Evolutionary conservation across 441 rosid species (phyloP), one percentile per base, ranked within the genome.

Genomic region (Sinapis alba): DNA sequence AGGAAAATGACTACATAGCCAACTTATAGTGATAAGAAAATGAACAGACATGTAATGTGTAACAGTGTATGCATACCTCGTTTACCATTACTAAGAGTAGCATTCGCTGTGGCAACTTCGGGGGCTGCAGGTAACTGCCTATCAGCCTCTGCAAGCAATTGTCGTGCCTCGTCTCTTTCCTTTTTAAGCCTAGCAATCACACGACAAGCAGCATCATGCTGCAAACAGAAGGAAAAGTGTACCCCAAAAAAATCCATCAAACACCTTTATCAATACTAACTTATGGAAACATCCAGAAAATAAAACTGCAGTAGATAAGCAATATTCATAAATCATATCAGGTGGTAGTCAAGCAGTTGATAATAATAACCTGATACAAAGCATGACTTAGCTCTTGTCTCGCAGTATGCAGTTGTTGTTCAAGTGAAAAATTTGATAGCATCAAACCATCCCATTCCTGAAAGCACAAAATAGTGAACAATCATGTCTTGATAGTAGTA

Each of bases 151-250:
- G 96, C 75, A 74, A 96, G 99, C 63, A 96, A 86, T 62, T 92
- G 83, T 65, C 93, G 89, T 26, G 99, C 87, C 72, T 92, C 99
- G 75, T 96, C 98, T 75, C 95, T 88, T 84, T 96, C 99, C 80
- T 90, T 96, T 76, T 83, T 92, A 60, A 96, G 94, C 87, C 98
- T 90, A 58, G 98, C 97, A 86, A 96, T 96, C 74, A 96, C 99
- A 30, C 99, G 98, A 83, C 99, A 96, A 72, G 99, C 98, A 79
- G 99, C 97, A 84, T 96, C 99, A 79, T 96, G 99, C 99, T 96
- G 88, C 78, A 72, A 32, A 72, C 3, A 66, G 59, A 30, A 61
- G 24, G 24, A 59, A 54, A 71, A 58, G 20, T 11, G 59, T 30
- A 26, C 53, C 65, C 15, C 20, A 13, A 80, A 34, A 20, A 57